Conservation (phyloP, 2,329 filamentous ascomycete species). For the Aspergillus pseudoviridinutans region DNA sequence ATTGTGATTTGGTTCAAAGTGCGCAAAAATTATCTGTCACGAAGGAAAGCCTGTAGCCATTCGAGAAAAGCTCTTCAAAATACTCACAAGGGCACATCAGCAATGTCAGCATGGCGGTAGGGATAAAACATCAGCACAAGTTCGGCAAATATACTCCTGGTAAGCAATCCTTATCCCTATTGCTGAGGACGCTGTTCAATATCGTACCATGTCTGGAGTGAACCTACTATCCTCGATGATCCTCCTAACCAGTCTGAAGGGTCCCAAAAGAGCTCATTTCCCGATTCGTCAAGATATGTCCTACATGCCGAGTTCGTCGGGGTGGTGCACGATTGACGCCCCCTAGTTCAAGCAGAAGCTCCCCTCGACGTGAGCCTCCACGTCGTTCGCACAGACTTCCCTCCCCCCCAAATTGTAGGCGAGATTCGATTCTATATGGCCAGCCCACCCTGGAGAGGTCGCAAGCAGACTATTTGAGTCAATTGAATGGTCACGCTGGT, state of each 20-base stretch:
- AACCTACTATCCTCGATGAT: not conserved
- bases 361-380: slow-evolving; percentile 33
- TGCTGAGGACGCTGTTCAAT: not conserved
- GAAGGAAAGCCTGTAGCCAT: slow-evolving; percentile 52
- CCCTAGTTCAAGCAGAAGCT: slow-evolving; percentile 37
- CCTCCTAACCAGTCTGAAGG: slow-evolving; percentile 26
- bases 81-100: slow-evolving; percentile 48
- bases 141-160: slow-evolving; percentile 49
- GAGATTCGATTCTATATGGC: slow-evolving; percentile 32
- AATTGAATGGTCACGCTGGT: slow-evolving; percentile 21
- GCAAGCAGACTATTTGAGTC: slow-evolving; percentile 28
- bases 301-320: slow-evolving; percentile 47
- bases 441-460: slow-evolving; percentile 23
- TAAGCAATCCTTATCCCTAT: slow-evolving; percentile 22
- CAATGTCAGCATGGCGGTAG: slow-evolving; percentile 51
- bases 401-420: slow-evolving; percentile 34
- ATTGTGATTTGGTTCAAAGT: slow-evolving; percentile 20
- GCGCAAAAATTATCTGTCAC: slow-evolving; percentile 45
- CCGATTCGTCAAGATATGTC: slow-evolving; percentile 49
- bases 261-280: slow-evolving; percentile 51
- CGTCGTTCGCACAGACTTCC: slow-evolving; percentile 33
- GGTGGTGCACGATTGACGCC: slow-evolving; percentile 40
- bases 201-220: not conserved
- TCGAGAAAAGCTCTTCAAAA: slow-evolving; percentile 49
- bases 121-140: slow-evolving; percentile 51